Conservation (phyloP, 1,139 yeast genomes). For the Geotrichum citri-aurantii region DNA sequence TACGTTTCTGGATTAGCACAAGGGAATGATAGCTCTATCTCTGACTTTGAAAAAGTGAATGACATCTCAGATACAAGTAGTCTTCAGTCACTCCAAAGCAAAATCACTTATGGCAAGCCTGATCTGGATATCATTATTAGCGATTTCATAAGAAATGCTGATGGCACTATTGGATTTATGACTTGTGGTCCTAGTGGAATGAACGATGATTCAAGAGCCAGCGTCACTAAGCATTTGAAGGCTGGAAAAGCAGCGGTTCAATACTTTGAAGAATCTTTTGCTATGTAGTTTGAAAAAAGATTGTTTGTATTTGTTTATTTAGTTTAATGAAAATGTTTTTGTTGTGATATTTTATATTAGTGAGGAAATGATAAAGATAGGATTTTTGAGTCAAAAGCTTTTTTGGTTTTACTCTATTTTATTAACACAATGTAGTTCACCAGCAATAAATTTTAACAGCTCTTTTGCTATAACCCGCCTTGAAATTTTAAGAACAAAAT, state of each 20-base stretch:
- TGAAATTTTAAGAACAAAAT: too few relatives aligned
- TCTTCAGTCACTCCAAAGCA: neutral
- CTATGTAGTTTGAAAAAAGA: conserved; percentile 29
- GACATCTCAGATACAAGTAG: neutral
- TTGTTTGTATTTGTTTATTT: too few relatives aligned
- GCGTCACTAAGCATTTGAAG: conserved; percentile 29
- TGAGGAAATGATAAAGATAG: too few relatives aligned
- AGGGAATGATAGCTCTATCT: neutral
- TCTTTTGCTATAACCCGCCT: too few relatives aligned
- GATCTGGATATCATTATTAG: conserved; percentile 37
- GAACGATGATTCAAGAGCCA: conserved; percentile 38
- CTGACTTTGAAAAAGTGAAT: neutral
- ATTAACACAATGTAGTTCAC: too few relatives aligned
- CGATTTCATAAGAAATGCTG: conserved; percentile 35
- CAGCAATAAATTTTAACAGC: too few relatives aligned
- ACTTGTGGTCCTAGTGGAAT: conserved; percentile 44
- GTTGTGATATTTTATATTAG: too few relatives aligned
- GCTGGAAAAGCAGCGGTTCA: conserved; percentile 36
- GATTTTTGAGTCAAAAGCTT: too few relatives aligned
- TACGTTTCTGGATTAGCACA: neutral
- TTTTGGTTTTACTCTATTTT: too few relatives aligned
- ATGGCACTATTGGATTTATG: conserved; percentile 36
- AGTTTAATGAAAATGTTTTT: too few relatives aligned
- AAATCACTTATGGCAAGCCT: conserved; percentile 31
- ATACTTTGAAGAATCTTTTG: conserved; percentile 41